phyloP scores from a whole-genome alignment of 2,329 filamentous ascomycete genomes.

The Zymoseptoria ardabiliae region DNA sequence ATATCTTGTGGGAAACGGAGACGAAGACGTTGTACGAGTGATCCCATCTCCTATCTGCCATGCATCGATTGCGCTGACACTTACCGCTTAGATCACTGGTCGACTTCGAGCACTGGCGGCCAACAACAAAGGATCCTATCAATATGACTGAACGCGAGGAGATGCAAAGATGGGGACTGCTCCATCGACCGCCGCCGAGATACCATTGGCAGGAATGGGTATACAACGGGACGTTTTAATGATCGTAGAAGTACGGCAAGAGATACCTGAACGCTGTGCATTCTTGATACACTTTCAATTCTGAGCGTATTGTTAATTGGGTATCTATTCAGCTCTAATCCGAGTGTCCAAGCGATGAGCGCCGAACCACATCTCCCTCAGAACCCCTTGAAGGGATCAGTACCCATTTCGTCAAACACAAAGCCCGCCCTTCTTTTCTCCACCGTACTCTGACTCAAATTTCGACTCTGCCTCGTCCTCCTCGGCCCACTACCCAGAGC shows the following conservation, averaged over 20 bases:
- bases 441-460: constrained; percentile 23
- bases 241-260: neutral
- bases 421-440: constrained; percentile 28
- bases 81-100: constrained; percentile 18
- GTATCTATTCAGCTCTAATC: neutral
- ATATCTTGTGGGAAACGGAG: constrained; percentile 24
- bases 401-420: constrained; percentile 29
- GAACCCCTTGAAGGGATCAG: constrained; percentile 32
- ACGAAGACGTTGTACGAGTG: constrained; percentile 10
- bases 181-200: constrained; percentile 18
- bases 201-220: constrained; percentile 15
- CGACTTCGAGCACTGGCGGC: constrained; percentile 27
- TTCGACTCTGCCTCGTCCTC: constrained; percentile 21
- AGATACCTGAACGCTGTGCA: neutral
- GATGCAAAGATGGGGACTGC: constrained; percentile 25
- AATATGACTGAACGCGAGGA: constrained; percentile 21
- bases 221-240: neutral
- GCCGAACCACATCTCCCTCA: constrained; percentile 8
- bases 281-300: neutral
- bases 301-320: neutral
- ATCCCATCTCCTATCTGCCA: neutral
- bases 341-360: neutral
- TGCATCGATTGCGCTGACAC: neutral
- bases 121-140: constrained; percentile 18
- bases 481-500: constrained; percentile 12